A percentile compares a stretch with the other conserved stretches of the same genome.
phyloP scores from a whole-genome alignment of 2,329 filamentous ascomycete species.

The Septoria linicola region DNA sequence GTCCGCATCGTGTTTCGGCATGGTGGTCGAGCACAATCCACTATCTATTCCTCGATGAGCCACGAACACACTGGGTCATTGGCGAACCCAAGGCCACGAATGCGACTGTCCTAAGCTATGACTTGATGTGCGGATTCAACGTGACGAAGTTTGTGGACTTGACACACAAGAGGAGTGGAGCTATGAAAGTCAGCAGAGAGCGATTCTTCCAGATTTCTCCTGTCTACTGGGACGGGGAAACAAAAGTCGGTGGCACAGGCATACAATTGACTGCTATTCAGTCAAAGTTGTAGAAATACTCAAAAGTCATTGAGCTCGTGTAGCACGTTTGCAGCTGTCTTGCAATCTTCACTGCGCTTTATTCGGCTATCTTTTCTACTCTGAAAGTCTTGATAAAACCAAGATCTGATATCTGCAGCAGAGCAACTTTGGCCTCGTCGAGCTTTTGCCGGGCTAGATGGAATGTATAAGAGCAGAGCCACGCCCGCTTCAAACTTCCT shows the following conservation, averaged over 20 bases:
- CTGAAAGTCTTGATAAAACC: no score
- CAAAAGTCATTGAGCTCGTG: not conserved
- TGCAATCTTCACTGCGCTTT: no score
- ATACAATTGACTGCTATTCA: slow-evolving; percentile 12
- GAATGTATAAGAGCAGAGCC: not conserved
- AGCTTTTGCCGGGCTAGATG: not conserved
- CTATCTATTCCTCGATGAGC: slow-evolving; percentile 60
- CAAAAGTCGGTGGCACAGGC: slow-evolving; percentile 22
- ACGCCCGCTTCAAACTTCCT: not conserved
- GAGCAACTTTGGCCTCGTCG: not conserved
- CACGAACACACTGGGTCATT: slow-evolving; percentile 55
- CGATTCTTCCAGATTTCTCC: slow-evolving; percentile 49
- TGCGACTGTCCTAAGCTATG: slow-evolving; percentile 69
- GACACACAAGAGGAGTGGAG: slow-evolving; percentile 42
- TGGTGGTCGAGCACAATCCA: slow-evolving; percentile 61
- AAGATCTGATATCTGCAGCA: not conserved
- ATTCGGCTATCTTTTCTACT: no score
- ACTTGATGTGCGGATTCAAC: slow-evolving; percentile 70
- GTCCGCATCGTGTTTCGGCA: slow-evolving; percentile 56
- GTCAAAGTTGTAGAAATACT: slow-evolving; percentile 1
- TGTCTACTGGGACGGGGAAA: slow-evolving; percentile 49
- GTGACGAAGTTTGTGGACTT: slow-evolving; percentile 54
- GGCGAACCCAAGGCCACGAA: slow-evolving; percentile 74
- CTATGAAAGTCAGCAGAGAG: slow-evolving; percentile 40
- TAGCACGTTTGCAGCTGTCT: not conserved